Conservation (phyloP, 345 rosid genomes). For the Eucalyptus sideroxylon region DNA sequence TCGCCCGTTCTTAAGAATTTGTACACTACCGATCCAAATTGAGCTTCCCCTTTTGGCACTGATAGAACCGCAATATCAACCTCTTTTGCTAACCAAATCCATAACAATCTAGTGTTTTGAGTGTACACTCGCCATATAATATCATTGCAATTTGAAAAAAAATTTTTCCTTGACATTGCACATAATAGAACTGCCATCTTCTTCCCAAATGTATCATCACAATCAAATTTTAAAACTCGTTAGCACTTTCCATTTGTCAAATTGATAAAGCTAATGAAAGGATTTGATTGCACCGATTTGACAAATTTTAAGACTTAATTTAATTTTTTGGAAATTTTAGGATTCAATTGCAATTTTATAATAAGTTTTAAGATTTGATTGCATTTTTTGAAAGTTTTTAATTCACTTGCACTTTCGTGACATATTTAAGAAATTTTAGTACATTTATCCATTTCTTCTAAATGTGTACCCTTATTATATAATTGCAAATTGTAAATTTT, state of each 20-base stretch:
- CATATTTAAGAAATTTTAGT: neutral
- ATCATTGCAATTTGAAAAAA: neutral
- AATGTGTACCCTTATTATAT: neutral
- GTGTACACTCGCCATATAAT: neutral
- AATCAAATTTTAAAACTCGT: neutral
- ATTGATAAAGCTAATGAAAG: rapidly evolving
- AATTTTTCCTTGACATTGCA: no score
- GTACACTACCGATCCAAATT: neutral
- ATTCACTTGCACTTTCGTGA: neutral
- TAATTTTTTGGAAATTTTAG: no score
- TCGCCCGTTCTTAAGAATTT: neutral
- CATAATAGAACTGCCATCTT: neutral
- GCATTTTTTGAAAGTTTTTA: rapidly evolving
- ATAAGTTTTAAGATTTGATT: no score
- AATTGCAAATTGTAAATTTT: neutral
- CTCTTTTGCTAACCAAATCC: neutral
- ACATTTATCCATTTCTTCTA: neutral
- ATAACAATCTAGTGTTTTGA: neutral
- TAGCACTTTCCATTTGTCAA: neutral
- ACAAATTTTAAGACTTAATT: neutral
- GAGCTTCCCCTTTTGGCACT: neutral
- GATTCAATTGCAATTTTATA: rapidly evolving
- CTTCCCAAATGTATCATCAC: neutral
- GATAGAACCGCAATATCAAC: neutral
- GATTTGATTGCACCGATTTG: no score